Base-by-base conservation (phyloP, 192 early-diverging fungal genomes). In the Coemansia sp. region DNA sequence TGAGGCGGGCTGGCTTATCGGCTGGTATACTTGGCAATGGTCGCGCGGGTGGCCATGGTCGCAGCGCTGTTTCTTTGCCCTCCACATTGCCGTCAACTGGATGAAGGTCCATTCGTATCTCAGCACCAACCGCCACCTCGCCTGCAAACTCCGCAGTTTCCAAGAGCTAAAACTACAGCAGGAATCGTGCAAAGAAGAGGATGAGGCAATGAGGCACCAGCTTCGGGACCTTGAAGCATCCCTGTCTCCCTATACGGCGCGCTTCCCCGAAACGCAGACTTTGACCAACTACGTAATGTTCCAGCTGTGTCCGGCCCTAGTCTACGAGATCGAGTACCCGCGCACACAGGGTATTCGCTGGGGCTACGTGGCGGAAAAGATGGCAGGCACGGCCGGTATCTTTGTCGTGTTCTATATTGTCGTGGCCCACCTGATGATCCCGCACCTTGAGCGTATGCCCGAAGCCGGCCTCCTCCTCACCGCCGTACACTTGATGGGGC, bases 31-130 rank as follows among this genome's bases (percentile, higher is more conserved):
- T 8, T 88, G 85, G 83, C 62, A 74, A 37, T 70, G 55, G 22
- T 40, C 67, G 44, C 77, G 79, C 45, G 78, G 87, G 28, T 94
- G 90, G 91, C 82, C 81, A 12, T 94, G 91, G 90, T 84, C 90
- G 7, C 91, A 98, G 65, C 81, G 82, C 6, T 87, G 88, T 36
- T 90, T 85, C 33, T 90, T 95, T 62, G 78, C 80, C 0, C 68
- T 95, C 23, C 95, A 98, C 60, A 78, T 84, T 2, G 88, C 90
- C 31, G 82, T 89, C 12, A 94, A 92, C 83, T 78, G 95, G 62
- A 92, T 98, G 91, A 98, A 98, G 56, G 80, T 91, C 56, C 90
- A 93, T 60, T 94, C 92, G n/a, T 98, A 98, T 54, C 80, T 85
- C 19, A 73, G 82, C 30, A 82, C 81, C 45, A 94, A 92, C 62